Percentiles rank a stretch among this genome's conserved stretches.
phyloP scores from a whole-genome alignment of 2,329 filamentous ascomycete genomes.

The Xylaria sp. region DNA sequence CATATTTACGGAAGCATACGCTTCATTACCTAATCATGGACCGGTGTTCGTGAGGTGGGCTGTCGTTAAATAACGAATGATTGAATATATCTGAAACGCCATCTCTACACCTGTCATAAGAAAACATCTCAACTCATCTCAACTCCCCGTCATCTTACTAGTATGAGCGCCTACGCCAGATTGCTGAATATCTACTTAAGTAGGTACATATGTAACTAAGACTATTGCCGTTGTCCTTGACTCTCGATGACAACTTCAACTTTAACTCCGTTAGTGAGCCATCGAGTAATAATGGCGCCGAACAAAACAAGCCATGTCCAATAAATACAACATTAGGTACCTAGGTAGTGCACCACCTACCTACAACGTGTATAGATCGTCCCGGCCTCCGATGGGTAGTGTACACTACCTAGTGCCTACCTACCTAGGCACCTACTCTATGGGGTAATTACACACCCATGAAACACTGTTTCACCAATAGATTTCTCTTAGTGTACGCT shows the following conservation, averaged over 20 bases:
- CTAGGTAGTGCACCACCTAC: neutral
- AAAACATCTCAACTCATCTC: neutral
- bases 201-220: neutral
- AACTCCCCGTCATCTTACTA: neutral
- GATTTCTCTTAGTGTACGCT: neutral
- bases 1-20: too few species aligned
- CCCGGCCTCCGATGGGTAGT: too few species aligned
- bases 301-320: neutral
- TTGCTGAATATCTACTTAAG: too few species aligned
- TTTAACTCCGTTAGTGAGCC: neutral
- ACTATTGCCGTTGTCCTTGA: neutral
- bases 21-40: too few species aligned
- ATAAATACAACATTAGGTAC: neutral
- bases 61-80: neutral
- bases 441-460: neutral
- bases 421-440: conserved; percentile 6
- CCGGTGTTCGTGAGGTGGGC: neutral
- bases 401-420: too few species aligned
- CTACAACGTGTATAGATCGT: neutral
- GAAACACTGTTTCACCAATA: conserved; percentile 9
- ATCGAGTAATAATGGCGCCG: too few species aligned
- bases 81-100: neutral
- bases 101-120: neutral
- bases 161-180: too few species aligned
- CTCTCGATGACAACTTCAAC: neutral